Conservation (phyloP, 768 basidiomycete species). For the Xerocomellus intermedius region DNA sequence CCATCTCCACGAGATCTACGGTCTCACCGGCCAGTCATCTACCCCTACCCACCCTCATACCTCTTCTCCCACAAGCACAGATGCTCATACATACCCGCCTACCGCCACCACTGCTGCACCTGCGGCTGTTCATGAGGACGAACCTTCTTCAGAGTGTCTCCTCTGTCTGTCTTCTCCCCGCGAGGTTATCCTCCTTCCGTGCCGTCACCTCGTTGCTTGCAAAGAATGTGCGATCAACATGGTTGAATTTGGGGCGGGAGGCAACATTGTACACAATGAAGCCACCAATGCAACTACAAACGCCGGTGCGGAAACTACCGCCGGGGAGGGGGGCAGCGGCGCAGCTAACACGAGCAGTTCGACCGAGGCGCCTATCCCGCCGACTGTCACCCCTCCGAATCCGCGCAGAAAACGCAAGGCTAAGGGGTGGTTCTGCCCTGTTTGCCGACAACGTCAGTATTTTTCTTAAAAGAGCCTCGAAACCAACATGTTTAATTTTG, state of each 20-base stretch:
- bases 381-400: conserved; percentile 33
- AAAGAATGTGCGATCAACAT: conserved; percentile 95
- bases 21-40: conserved; percentile 64
- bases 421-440: conserved; percentile 97
- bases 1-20: conserved; percentile 94
- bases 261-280: conserved; percentile 66
- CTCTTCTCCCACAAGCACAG: conserved; percentile 37
- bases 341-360: conserved; percentile 17
- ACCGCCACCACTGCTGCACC: conserved; percentile 21
- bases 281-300: conserved; percentile 34
- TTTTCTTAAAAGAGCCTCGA: background rate
- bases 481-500: background rate
- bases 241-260: conserved; percentile 96
- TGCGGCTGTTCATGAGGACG: conserved; percentile 49
- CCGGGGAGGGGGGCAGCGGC: conserved; percentile 23
- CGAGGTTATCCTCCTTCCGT: conserved; percentile 91
- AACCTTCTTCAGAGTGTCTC: conserved; percentile 85
- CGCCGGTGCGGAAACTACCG: conserved; percentile 22
- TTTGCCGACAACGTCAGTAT: conserved; percentile 87
- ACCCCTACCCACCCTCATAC: conserved; percentile 35
- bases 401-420: conserved; percentile 84
- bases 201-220: conserved; percentile 92
- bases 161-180: conserved; percentile 85
- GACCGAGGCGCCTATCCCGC: conserved; percentile 24
- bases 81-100: conserved; percentile 50